Evolutionary conservation across 345 rosid genomes (phyloP).

Genomic region (Eucalyptus cladocalyx): DNA sequence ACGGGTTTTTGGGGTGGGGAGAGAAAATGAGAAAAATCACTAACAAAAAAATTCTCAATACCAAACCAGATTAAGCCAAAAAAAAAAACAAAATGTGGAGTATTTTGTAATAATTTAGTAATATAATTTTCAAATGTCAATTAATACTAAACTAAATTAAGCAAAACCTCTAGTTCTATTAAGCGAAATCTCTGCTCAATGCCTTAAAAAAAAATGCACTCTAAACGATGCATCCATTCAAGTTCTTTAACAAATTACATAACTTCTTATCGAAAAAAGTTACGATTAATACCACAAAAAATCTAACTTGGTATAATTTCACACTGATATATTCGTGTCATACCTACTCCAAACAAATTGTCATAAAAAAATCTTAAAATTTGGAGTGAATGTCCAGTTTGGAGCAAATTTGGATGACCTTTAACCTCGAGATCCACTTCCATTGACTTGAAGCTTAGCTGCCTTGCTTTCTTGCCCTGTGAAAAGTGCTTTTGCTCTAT

Average conservation of each 20-base stretch:
- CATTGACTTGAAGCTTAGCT: too few relatives aligned
- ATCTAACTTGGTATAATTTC: neutral
- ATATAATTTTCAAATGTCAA: neutral
- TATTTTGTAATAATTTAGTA: neutral
- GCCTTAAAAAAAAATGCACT: neutral
- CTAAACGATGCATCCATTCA: neutral
- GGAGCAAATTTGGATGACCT: neutral
- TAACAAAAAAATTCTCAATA: neutral
- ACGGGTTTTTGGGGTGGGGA: too few relatives aligned
- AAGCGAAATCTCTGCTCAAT: neutral
- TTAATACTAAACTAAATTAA: neutral
- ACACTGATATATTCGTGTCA: rapidly evolving
- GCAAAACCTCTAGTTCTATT: neutral
- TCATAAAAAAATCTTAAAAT: neutral
- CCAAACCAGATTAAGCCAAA: too few relatives aligned
- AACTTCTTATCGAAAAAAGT: neutral
- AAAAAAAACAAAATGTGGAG: neutral
- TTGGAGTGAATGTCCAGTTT: rapidly evolving
- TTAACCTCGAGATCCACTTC: neutral
- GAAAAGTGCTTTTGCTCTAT: neutral
- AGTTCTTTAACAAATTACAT: neutral
- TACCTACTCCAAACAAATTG: neutral
- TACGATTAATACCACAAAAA: neutral
- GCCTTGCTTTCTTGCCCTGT: neutral
- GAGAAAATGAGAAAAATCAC: neutral